Base-by-base conservation (phyloP, 768 basidiomycete genomes). In the Nidularia sp. region DNA sequence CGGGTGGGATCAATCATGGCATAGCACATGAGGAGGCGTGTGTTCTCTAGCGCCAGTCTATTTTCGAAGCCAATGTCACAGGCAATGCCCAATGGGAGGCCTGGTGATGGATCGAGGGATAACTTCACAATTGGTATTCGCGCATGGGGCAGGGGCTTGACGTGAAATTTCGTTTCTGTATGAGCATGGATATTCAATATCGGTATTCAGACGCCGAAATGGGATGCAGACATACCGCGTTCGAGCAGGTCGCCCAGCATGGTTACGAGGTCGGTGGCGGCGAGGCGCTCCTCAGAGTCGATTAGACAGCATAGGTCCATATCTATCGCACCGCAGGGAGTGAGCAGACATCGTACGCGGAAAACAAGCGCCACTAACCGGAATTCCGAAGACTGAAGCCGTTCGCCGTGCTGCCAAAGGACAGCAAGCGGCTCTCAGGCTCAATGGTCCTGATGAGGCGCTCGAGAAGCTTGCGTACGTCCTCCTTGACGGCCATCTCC, bases 21-120 rank as follows among this genome's bases (percentile, higher is more conserved):
- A 70, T 99, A 99, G 66, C 93, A 98, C 83, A 95, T 88, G 52
- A 99, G 77, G 54, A 99, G 72, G 51, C 96, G 81, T 34, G 96
- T 99, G 68, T 99, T 99, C 73, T 99, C 96, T 52, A 99, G 76
- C 29, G 96, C 96, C 50, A 99, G 78, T 62, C 95, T 82, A 70
- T 98, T 98, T 75, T 97, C 96, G 61, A 98, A 98, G 13, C 96
- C 96, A 57, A 99, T 99, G 67, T 99, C 96, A 66, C 96, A 98
- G 5, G 95, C 90, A 60, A 99, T 96, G 51, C 94, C 95, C 48
- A 83, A 79, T 6, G 88, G 87, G 10, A 93, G 74, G 4, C 86
- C 84, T 8, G 85, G 85, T 2, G 90, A 90, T 13, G 92, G 90
- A 65, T 92, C 87, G 25, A 98, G 81, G 22, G 90, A 93, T 50